A percentile compares a stretch with the other conserved stretches of the same genome.
Evolutionary conservation across 257 asterid species (phyloP).

Genomic region (Mitragyna speciosa): DNA sequence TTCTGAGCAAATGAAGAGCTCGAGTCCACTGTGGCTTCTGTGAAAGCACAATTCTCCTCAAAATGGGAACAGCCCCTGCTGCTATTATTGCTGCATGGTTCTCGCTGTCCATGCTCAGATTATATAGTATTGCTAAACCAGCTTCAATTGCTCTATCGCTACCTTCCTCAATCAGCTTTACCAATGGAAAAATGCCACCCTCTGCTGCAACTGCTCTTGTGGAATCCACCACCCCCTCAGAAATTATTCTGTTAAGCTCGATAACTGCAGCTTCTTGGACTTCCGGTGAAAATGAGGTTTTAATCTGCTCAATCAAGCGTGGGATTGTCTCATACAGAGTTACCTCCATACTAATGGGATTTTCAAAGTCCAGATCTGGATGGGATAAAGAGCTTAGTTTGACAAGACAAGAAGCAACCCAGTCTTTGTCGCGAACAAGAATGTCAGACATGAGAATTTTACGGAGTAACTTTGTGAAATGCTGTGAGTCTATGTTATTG

Average conservation of each 20-base stretch:
- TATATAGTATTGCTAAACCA: conserved; percentile 57
- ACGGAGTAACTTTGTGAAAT: conserved; percentile 54
- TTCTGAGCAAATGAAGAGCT: conserved; percentile 75
- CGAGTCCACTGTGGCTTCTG: conserved; percentile 58
- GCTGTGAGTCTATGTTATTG: conserved; percentile 26
- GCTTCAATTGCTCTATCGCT: conserved; percentile 60
- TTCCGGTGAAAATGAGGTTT: conserved; percentile 44
- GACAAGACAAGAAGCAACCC: conserved; percentile 81
- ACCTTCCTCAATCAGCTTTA: conserved; percentile 59
- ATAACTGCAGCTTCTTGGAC: conserved; percentile 63
- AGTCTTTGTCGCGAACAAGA: conserved; percentile 62
- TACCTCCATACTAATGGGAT: conserved; percentile 58
- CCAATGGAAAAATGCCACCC: conserved; percentile 71
- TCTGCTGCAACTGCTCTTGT: conserved; percentile 51
- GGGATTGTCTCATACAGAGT: conserved; percentile 75
- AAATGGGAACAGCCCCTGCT: conserved; percentile 70
- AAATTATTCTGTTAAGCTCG: conserved; percentile 67
- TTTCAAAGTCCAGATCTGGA: conserved; percentile 30
- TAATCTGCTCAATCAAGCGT: conserved; percentile 60
- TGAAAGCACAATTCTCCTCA: conserved; percentile 63
- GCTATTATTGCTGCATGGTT: conserved; percentile 71
- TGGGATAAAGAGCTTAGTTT: conserved; percentile 53
- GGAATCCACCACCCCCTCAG: conserved; percentile 63
- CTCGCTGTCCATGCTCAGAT: conserved; percentile 74
- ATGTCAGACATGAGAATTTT: conserved; percentile 49